Conservation (phyloP, 1,284 basidiomycete species). For the Clitocybe nebularis region DNA sequence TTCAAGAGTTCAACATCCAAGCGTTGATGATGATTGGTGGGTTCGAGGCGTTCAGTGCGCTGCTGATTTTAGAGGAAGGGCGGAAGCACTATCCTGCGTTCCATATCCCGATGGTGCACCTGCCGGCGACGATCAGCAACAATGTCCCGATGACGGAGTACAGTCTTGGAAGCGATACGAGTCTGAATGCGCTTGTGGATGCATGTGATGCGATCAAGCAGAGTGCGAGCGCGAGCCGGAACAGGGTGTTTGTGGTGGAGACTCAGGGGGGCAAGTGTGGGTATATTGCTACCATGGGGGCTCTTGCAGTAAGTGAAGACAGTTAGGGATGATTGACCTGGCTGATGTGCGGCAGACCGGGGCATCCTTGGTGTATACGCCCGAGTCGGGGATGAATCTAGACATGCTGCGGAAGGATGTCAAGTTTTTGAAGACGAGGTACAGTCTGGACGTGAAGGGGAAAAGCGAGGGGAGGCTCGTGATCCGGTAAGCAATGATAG, state of each 20-base stretch:
- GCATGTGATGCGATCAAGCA: conserved; percentile 99
- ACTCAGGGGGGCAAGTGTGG: conserved; percentile 97
- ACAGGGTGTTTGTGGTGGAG: conserved; percentile 96
- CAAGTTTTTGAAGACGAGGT: conserved; percentile 85
- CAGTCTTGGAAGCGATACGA: conserved; percentile 93
- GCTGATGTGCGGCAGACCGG: conserved; percentile 59
- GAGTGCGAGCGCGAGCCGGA: conserved; percentile 91
- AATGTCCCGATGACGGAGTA: conserved; percentile 98
- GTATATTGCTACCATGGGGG: conserved; percentile 93
- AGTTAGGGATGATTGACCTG: conserved; percentile 2
- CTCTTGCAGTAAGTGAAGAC: conserved; percentile 72
- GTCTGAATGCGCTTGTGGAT: conserved; percentile 94
- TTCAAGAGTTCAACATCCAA: conserved; percentile 85
- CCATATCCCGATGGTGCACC: conserved; percentile 89
- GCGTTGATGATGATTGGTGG: conserved; percentile 90
- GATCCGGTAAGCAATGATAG: conserved; percentile 57
- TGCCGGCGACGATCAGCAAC: conserved; percentile 96
- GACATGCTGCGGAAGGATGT: conserved; percentile 84
- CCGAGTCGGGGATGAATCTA: conserved; percentile 86
- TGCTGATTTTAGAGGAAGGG: conserved; percentile 78
- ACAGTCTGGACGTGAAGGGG: conserved; percentile 83
- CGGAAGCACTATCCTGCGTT: conserved; percentile 85
- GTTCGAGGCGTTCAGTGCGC: conserved; percentile 88
- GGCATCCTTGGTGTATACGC: conserved; percentile 91
- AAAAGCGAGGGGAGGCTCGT: conserved; percentile 92